A percentile compares a stretch with the other conserved stretches of the same genome.
Conservation (phyloP, 352 stramenopile genomes). For the Thraustochytrium striatum region DNA sequence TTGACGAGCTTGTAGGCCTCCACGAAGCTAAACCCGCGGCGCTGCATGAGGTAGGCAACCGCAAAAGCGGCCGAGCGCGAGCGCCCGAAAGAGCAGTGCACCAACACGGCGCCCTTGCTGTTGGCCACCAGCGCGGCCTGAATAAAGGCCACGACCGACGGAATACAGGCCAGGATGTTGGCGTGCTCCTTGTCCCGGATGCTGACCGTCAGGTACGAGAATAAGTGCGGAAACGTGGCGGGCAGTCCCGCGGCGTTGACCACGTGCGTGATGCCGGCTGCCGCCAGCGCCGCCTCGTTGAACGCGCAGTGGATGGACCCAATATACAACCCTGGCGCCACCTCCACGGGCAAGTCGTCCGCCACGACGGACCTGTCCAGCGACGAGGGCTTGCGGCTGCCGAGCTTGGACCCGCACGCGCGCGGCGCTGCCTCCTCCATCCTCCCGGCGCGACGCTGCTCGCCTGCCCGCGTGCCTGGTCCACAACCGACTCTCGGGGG, state of each 20-base stretch:
- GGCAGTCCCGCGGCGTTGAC: constrained; percentile 75
- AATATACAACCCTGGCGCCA: constrained; percentile 49
- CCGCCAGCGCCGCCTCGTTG: constrained; percentile 37
- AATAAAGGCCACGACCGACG: constrained; percentile 71
- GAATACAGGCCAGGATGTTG: constrained; percentile 76
- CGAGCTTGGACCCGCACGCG: neutral
- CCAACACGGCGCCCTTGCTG: constrained; percentile 55
- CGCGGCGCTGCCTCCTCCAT: too few relatives aligned
- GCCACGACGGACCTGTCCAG: constrained; percentile 1
- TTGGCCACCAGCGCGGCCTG: constrained; percentile 61
- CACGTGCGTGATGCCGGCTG: constrained; percentile 58
- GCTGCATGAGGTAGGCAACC: constrained; percentile 44
- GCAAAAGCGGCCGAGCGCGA: constrained; percentile 32
- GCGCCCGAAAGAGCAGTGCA: constrained; percentile 38
- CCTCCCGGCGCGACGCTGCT: too few relatives aligned
- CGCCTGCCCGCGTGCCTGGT: too few relatives aligned
- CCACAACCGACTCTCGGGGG: too few relatives aligned
- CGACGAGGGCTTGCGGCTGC: neutral
- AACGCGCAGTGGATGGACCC: constrained; percentile 49
- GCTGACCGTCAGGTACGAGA: constrained; percentile 79
- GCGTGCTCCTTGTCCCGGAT: constrained; percentile 80
- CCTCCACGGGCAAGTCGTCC: constrained; percentile 47
- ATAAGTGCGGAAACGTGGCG: constrained; percentile 74
- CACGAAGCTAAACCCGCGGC: neutral
- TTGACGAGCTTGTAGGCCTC: constrained; percentile 37